Evolutionary conservation across 2,329 filamentous ascomycete species (phyloP).

Genomic region (Dryadomyces sulphureus): DNA sequence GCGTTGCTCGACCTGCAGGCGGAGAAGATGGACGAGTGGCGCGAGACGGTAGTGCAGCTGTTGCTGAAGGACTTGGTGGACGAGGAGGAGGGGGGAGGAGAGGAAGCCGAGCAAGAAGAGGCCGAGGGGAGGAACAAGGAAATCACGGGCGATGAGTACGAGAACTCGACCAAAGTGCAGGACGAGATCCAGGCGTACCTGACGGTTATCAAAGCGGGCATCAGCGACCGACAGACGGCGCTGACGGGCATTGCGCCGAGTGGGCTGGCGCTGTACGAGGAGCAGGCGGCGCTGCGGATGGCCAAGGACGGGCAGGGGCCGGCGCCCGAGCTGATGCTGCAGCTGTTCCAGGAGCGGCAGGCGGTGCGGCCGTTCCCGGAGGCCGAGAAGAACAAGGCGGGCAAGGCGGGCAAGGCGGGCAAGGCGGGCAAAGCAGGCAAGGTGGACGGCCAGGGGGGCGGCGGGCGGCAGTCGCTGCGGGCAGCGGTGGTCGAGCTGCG

Average conservation of each 20-base stretch:
- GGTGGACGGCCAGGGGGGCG: not conserved
- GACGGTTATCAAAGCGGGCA: conserved; percentile 56
- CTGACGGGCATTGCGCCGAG: conserved; percentile 62
- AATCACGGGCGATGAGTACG: conserved; percentile 78
- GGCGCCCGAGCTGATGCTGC: conserved; percentile 46
- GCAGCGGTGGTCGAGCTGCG: conserved; percentile 57
- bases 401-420: not conserved
- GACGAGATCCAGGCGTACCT: conserved; percentile 84
- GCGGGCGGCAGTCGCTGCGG: conserved; percentile 47
- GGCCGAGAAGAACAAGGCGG: not conserved
- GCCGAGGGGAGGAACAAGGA: conserved; percentile 25
- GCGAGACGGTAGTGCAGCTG: conserved; percentile 55
- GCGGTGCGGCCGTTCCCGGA: conserved; percentile 27
- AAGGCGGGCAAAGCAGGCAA: conserved; percentile 5
- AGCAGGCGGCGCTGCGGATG: conserved; percentile 41
- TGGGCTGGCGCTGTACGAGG: conserved; percentile 58
- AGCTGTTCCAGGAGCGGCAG: conserved; percentile 33
- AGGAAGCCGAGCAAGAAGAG: conserved; percentile 58
- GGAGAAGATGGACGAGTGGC: conserved; percentile 57
- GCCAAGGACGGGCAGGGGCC: conserved; percentile 54
- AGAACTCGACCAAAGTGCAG: conserved; percentile 72
- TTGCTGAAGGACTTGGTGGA: conserved; percentile 67
- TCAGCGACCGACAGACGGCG: conserved; percentile 65
- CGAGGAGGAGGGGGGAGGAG: conserved; percentile 57
- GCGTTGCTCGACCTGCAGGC: conserved; percentile 58